Evolutionary conservation across 2,329 filamentous ascomycete genomes (phyloP), one percentile per base, ranked within the genome.

Genomic region (Fusarium papillatum): DNA sequence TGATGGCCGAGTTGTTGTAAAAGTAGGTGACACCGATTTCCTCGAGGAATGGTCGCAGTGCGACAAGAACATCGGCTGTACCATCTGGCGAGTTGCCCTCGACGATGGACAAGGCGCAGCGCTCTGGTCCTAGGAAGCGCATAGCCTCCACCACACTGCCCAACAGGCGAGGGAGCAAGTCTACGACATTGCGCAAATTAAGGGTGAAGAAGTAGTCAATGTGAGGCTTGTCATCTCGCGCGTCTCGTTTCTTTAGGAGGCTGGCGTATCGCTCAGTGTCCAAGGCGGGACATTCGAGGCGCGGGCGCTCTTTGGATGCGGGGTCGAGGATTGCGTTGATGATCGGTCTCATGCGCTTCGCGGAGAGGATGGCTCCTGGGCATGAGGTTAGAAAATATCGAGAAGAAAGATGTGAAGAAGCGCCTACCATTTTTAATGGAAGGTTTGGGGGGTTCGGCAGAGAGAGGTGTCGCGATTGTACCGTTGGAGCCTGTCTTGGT

Each of bases 61-160:
- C 81, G 3, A 81, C 69, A 2, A 92, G 83, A 6, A 91, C 82
- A 38, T 90, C 88, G 38, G 78, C 84, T 1, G 90, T 91, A 10
- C 88, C 89, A 69, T 92, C 90, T 22, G 84, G 76, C 0, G 89
- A 91, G 76, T 88, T 84, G 16, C 90, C 89, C 74, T 91, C 90
- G 17, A 91, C 84, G 34, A 91, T 87, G 1, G 89, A 90, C 1
- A 92, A 80, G 0, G 85, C 87, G 76, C 89, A 91, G 66, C 84
- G 83, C 13, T 85, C 72, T 0, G 88, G 85, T 1, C 90, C 89
- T 0, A 92, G 84, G 75, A 88, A 90, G 1, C 79, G 82, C 7
- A 89, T 85, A 3, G 83, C 83, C 74, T 90, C 86, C 38, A 91
- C 72, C 14, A 91, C 83, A 41, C 87, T 88, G 4, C 88, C 87